Base-by-base conservation (phyloP, 2,329 filamentous ascomycete species). In the Pseudogymnoascus sp. region DNA sequence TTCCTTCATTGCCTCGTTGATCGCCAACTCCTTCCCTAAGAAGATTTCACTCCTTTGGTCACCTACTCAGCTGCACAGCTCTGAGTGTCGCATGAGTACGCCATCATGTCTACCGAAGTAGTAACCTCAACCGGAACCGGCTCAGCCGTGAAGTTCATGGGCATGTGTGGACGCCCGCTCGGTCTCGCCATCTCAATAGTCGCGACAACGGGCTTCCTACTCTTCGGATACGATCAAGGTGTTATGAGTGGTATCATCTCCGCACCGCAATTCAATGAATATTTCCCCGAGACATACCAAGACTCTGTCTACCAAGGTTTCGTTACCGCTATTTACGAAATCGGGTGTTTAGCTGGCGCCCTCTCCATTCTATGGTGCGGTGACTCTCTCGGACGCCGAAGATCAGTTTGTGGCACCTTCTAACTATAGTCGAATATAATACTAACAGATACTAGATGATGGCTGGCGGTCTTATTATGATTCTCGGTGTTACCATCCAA, bases 171-270 rank as follows among this genome's bases (percentile, higher is more conserved):
- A 76, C 78, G 82, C 22, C 75, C 77, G 73, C 84, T 91, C 65
- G 89, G 88, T 77, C 81, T 85, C 74, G 86, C 88, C 64, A 85
- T 91, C 68, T 85, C 86, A 64, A 78, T 85, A 12, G 83, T 91
- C 70, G 89, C 89, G 61, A 89, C 88, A 68, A 85, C 86, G 61
- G 91, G 91, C 62, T 91, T 96, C 46, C 92, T 96, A 70, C 79
- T 96, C 16, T 96, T 96, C 71, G 90, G 90, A 68, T 95, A 93
- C 79, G 90, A 95, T 75, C 90, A 95, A 75, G 90, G 90, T 71
- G 90, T 95, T 68, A 93, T 93, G 90, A 91, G 89, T 65, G 83
- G 83, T 68, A 84, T 84, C 66, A 88, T 88, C 70, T 87, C 84
- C 81, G 83, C 78, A 43, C 76, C 73, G n/a, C 64, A 70, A 75